phyloP scores from a whole-genome alignment of 2,329 filamentous ascomycete species.

The Aureobasidium sp. region DNA sequence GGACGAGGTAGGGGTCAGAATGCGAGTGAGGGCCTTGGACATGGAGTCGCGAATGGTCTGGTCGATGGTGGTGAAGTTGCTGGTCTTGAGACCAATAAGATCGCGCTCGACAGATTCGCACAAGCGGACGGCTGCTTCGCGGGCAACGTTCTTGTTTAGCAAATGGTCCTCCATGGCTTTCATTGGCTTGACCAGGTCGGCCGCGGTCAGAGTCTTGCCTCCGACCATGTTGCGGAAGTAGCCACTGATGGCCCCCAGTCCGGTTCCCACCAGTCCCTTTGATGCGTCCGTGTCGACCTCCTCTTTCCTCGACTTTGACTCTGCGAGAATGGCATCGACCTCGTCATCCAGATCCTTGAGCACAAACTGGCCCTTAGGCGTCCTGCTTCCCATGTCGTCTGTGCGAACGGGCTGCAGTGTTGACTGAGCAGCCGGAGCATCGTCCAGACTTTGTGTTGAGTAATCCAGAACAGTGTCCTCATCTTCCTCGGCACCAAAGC shows the following conservation, averaged over 20 bases:
- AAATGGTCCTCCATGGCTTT: conserved; percentile 95
- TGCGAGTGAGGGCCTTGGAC: conserved; percentile 87
- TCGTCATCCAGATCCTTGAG: conserved; percentile 90
- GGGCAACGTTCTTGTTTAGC: conserved; percentile 90
- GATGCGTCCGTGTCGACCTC: conserved; percentile 39
- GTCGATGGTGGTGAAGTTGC: conserved; percentile 78
- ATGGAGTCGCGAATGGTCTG: conserved; percentile 77
- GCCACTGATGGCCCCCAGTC: conserved; percentile 75
- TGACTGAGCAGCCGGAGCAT: conserved; percentile 51
- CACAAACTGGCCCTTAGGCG: conserved; percentile 84
- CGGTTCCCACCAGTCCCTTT: conserved; percentile 66
- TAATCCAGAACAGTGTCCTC: conserved; percentile 80
- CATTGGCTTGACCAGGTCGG: conserved; percentile 71
- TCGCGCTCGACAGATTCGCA: conserved; percentile 90
- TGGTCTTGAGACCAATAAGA: conserved; percentile 83
- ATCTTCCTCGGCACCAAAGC: conserved; percentile 74
- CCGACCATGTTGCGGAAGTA: conserved; percentile 93
- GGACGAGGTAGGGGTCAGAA: conserved; percentile 90
- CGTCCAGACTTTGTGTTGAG: conserved; percentile 55
- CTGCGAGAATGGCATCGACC: conserved; percentile 79
- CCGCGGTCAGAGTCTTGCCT: conserved; percentile 64
- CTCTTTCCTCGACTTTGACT: conserved; percentile 63
- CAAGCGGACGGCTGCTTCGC: conserved; percentile 83
- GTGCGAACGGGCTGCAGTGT: conserved; percentile 66
- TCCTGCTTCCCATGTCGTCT: conserved; percentile 77